Percentiles rank a stretch among this genome's conserved stretches.
Conservation (phyloP, 371 early-diverging fungal species). For the Mortierella sp. region DNA sequence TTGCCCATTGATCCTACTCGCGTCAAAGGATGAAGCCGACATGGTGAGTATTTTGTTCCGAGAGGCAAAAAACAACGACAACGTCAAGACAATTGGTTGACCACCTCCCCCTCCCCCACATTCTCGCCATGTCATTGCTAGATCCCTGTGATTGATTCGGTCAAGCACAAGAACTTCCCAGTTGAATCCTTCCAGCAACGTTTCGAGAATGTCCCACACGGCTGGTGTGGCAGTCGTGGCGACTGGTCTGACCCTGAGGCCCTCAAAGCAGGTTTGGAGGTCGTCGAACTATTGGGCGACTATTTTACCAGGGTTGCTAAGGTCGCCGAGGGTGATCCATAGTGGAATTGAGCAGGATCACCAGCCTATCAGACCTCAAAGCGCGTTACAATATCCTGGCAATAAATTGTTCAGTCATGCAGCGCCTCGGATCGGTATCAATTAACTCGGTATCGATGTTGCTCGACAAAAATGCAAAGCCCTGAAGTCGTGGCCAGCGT, state of each 20-base stretch:
- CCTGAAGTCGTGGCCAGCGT: no score
- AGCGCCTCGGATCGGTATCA: no score
- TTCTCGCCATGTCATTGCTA: conserved; percentile 1
- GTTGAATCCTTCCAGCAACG: conserved; percentile 41
- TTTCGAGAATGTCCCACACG: conserved; percentile 33
- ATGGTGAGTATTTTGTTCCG: conserved; percentile 22
- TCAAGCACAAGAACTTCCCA: conserved; percentile 32
- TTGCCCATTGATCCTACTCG: conserved; percentile 32
- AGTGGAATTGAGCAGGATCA: no score
- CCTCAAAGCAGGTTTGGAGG: conserved; percentile 23
- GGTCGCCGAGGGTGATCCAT: conserved; percentile 11
- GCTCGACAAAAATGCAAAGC: no score
- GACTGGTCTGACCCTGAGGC: conserved; percentile 35
- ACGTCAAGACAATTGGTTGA: no score
- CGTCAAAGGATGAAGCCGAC: conserved; percentile 52
- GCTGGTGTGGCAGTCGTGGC: conserved; percentile 42
- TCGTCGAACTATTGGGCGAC: conserved; percentile 17
- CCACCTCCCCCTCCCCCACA: no score
- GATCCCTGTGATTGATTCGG: conserved; percentile 25
- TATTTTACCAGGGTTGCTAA: conserved; percentile 23
- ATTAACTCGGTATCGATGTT: no score
- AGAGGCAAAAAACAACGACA: not conserved
- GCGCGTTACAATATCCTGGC: no score
- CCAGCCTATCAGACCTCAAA: no score
- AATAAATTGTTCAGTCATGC: no score